Percentiles rank a stretch among this genome's conserved stretches.
Conservation (phyloP, 768 basidiomycete genomes). For the Pulveroboletus sp. region DNA sequence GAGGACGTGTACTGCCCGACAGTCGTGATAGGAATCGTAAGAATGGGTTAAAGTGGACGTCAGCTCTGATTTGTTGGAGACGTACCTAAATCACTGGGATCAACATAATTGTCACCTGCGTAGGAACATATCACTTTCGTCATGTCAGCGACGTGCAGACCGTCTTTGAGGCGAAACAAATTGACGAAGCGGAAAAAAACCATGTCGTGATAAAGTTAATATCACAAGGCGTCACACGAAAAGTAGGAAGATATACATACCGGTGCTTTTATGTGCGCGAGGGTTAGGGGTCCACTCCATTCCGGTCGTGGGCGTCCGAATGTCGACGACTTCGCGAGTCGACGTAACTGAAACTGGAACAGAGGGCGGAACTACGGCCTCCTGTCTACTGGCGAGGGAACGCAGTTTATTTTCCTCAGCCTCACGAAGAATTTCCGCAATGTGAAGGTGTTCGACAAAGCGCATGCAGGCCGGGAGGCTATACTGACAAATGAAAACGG, state of each 20-base stretch:
- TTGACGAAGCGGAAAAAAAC: not conserved
- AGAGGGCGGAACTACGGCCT: not conserved
- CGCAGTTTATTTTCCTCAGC: conserved; percentile 42
- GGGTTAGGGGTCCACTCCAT: not conserved
- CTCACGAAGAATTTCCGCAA: conserved; percentile 64
- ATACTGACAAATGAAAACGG: conserved; percentile 39
- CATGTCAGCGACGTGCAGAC: conserved; percentile 22
- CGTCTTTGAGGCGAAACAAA: conserved; percentile 2
- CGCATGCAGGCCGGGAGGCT: conserved; percentile 73
- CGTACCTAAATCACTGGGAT: conserved; percentile 18
- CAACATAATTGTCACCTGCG: conserved; percentile 13
- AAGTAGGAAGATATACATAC: conserved; percentile 9
- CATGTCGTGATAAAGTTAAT: not conserved
- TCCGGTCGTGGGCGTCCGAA: not conserved
- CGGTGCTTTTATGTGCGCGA: not conserved
- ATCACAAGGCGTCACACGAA: not conserved
- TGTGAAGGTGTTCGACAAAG: conserved; percentile 66
- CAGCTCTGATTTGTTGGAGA: not conserved
- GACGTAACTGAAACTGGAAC: too few relatives aligned
- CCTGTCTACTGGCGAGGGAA: conserved; percentile 39
- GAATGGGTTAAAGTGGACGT: not conserved
- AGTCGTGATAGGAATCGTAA: not conserved
- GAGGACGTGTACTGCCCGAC: conserved; percentile 56
- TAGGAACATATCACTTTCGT: conserved; percentile 18
- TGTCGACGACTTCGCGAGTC: not conserved